phyloP scores from a whole-genome alignment of 2,329 filamentous ascomycete species.

The Paecilomyces niveus region DNA sequence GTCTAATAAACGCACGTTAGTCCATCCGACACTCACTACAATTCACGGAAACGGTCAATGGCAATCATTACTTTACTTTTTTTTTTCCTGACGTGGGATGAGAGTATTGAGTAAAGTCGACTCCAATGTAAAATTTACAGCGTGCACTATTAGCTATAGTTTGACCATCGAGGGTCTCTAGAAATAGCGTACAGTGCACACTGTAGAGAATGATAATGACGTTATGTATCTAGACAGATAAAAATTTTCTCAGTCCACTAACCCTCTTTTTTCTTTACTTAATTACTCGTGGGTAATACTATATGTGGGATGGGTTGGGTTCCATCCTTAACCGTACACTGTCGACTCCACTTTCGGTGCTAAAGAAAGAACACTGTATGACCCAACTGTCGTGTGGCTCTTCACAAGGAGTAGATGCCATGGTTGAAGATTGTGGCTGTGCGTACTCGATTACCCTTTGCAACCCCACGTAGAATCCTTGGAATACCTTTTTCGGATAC shows the following conservation, averaged over 20 bases:
- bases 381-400: neutral
- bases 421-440: neutral
- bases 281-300: neutral
- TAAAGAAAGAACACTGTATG: neutral
- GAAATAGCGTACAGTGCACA: neutral
- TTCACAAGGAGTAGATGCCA: neutral
- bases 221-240: neutral
- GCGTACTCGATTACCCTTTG: neutral
- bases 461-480: neutral
- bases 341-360: neutral
- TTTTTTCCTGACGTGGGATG: neutral
- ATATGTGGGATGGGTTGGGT: neutral
- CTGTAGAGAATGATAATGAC: neutral
- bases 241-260: neutral
- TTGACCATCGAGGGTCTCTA: neutral
- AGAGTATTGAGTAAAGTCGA: neutral
- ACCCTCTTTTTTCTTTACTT: neutral
- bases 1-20: neutral
- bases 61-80: neutral
- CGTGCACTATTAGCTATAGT: neutral
- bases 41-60: neutral
- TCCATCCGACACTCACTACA: neutral
- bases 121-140: neutral
- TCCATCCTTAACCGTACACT: neutral
- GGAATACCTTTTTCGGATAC: neutral